phyloP scores from a whole-genome alignment of 2,329 filamentous ascomycete species.

The Fusarium sp. region DNA sequence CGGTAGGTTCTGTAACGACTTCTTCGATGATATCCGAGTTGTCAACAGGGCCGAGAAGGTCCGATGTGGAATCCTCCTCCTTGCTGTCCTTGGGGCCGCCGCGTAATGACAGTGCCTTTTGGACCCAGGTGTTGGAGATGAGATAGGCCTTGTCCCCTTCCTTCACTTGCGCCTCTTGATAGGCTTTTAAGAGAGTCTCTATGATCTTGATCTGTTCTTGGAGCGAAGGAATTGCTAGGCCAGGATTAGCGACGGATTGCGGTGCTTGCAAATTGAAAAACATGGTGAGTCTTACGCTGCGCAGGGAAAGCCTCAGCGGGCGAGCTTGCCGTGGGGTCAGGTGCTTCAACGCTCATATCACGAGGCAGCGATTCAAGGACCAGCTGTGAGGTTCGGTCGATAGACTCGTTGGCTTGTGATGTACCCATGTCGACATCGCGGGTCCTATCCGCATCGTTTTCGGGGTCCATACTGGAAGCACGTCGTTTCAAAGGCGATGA shows the following conservation, averaged over 20 bases:
- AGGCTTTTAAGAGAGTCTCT: constrained; percentile 64
- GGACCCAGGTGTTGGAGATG: constrained; percentile 82
- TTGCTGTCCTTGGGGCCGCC: constrained; percentile 63
- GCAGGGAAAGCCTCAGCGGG: constrained; percentile 27
- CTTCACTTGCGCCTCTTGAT: constrained; percentile 60
- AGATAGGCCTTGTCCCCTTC: constrained; percentile 81
- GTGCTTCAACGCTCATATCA: constrained; percentile 53
- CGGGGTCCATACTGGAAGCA: constrained; percentile 68
- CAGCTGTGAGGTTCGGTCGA: constrained; percentile 23
- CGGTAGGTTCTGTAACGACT: constrained; percentile 59
- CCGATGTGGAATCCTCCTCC: constrained; percentile 67
- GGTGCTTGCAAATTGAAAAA: not conserved
- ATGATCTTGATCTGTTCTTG: constrained; percentile 76
- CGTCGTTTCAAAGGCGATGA: constrained; percentile 71
- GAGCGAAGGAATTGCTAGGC: constrained; percentile 49
- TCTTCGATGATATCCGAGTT: constrained; percentile 82
- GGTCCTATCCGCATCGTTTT: constrained; percentile 50
- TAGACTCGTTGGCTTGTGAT: constrained; percentile 34
- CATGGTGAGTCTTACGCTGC: constrained; percentile 40
- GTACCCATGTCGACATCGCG: constrained; percentile 58
- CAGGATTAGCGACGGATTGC: constrained; percentile 22
- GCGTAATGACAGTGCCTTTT: constrained; percentile 72
- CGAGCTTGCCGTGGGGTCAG: constrained; percentile 40
- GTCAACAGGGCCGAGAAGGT: constrained; percentile 79
- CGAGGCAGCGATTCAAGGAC: constrained; percentile 41